A percentile compares a stretch with the other conserved stretches of the same genome.
Evolutionary conservation across 1,284 basidiomycete species (phyloP).

Genomic region (Ceratobasidium sp.): DNA sequence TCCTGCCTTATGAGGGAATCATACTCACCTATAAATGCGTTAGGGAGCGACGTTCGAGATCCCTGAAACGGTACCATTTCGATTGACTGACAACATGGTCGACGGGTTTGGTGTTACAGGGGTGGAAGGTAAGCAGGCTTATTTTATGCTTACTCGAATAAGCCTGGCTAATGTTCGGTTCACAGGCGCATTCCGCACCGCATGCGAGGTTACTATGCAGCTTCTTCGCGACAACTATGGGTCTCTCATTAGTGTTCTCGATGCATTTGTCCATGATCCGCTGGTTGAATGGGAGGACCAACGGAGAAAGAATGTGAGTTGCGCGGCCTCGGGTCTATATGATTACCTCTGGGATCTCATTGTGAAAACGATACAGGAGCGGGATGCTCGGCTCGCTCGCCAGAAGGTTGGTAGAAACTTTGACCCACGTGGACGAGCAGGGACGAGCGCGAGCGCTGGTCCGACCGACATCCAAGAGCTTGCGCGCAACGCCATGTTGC

Average conservation of each 20-base stretch:
- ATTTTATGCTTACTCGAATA: slow-evolving; percentile 13
- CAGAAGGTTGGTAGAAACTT: slow-evolving; percentile 45
- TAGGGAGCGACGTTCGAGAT: slow-evolving; percentile 90
- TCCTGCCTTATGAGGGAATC: neutral
- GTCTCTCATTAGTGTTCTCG: slow-evolving; percentile 94
- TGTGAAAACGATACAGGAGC: slow-evolving; percentile 36
- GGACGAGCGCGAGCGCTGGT: slow-evolving; percentile 57
- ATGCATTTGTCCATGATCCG: slow-evolving; percentile 98
- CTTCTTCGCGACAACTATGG: slow-evolving; percentile 92
- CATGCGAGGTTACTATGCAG: slow-evolving; percentile 91
- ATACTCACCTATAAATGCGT: slow-evolving; percentile 31
- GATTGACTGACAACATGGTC: slow-evolving; percentile 93
- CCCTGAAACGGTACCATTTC: slow-evolving; percentile 94
- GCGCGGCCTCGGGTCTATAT: neutral
- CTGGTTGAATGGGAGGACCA: slow-evolving; percentile 95
- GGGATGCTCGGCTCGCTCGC: slow-evolving; percentile 44
- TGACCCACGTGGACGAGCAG: slow-evolving; percentile 53
- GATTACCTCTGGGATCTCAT: neutral
- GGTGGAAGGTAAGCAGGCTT: slow-evolving; percentile 80
- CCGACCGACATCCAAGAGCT: slow-evolving; percentile 60
- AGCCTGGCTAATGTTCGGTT: neutral
- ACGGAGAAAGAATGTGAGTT: slow-evolving; percentile 52
- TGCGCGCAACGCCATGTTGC: slow-evolving; percentile 78
- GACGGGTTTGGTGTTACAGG: slow-evolving; percentile 95
- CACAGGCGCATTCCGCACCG: slow-evolving; percentile 88